A percentile compares a stretch with the other conserved stretches of the same genome.
These are phyloP conservation scores for Penicillium sp. DNA, from an alignment of 2,329 filamentous ascomycete species.

Conservation along the genomic window DNA sequence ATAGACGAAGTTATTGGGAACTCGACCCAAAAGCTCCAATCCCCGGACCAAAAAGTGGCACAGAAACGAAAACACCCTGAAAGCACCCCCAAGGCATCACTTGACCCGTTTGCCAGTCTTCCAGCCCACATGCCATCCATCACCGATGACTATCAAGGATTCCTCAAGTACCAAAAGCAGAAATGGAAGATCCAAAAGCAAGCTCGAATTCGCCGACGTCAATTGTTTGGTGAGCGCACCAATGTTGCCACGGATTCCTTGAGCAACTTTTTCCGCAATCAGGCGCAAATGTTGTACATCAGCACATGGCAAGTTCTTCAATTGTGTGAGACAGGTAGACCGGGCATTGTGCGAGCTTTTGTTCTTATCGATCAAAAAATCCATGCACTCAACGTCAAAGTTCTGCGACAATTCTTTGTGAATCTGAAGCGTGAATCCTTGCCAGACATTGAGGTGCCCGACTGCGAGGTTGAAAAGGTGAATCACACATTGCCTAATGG, in stretches of 20 bases:
- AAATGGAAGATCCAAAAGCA: constrained; percentile 99
- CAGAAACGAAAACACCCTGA: constrained; percentile 72
- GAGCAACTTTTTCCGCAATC: constrained; percentile 76
- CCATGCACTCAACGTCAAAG: constrained; percentile 78
- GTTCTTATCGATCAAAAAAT: constrained; percentile 92
- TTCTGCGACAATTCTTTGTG: constrained; percentile 82
- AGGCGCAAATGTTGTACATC: constrained; percentile 82
- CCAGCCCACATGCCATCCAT: constrained; percentile 79
- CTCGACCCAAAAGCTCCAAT: constrained; percentile 60
- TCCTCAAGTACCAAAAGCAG: constrained; percentile 90
- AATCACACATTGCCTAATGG: constrained; percentile 91
- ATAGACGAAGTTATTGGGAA: constrained; percentile 70
- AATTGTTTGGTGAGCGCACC: constrained; percentile 84
- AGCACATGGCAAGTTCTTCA: constrained; percentile 95
- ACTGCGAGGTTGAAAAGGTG: constrained; percentile 86
- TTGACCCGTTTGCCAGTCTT: constrained; percentile 74
- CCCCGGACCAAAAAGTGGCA: constrained; percentile 49
- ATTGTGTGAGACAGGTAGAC: constrained; percentile 71
- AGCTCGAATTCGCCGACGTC: constrained; percentile 73
- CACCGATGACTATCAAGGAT: constrained; percentile 78
- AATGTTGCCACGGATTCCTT: constrained; percentile 55
- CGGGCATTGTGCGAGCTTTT: constrained; percentile 80
- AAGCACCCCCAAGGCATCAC: constrained; percentile 53
- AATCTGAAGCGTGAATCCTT: constrained; percentile 84
- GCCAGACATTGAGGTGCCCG: constrained; percentile 79